phyloP scores from a whole-genome alignment of 805 yeast genomes.

The Hanseniaspora mollemarum region DNA sequence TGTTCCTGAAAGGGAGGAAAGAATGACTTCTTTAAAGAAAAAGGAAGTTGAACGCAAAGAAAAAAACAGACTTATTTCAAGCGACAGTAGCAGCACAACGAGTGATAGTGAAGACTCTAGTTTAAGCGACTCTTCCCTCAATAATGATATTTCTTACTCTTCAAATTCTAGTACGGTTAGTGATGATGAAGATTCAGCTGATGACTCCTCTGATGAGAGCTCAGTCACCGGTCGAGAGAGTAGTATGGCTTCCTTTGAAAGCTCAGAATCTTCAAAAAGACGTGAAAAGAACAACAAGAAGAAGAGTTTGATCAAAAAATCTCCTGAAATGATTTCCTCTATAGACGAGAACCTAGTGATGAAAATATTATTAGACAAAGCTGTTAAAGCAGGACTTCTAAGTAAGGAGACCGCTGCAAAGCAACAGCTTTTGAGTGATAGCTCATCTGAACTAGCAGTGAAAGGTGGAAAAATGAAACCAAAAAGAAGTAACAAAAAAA shows the following conservation, averaged over 20 bases:
- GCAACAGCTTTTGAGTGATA: not conserved
- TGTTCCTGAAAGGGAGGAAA: not conserved
- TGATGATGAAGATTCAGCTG: not conserved
- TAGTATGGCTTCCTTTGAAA: too few relatives aligned
- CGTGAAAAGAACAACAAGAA: not conserved
- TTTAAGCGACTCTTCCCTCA: not conserved
- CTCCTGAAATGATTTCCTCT: too few relatives aligned
- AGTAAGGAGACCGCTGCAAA: constrained; percentile 4
- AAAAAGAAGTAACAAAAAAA: not conserved
- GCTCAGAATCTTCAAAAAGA: not conserved
- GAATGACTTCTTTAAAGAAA: constrained; percentile 1
- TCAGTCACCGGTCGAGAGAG: too few relatives aligned
- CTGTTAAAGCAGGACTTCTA: constrained; percentile 11
- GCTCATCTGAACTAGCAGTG: not conserved
- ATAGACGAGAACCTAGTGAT: constrained; percentile 7
- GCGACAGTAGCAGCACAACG: not conserved
- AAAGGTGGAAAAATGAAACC: not conserved
- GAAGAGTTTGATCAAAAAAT: too few relatives aligned
- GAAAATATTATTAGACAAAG: constrained; percentile 10
- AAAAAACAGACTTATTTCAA: not conserved
- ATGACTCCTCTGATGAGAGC: not conserved
- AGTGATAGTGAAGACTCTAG: not conserved
- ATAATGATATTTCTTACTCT: not conserved
- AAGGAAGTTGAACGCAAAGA: constrained; percentile 3
- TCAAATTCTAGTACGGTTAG: not conserved